A percentile compares a stretch with the other conserved stretches of the same genome.
These are phyloP conservation scores for Podochytrium sp. DNA, from an alignment of 192 early-diverging fungal genomes.

Conservation along the genomic window DNA sequence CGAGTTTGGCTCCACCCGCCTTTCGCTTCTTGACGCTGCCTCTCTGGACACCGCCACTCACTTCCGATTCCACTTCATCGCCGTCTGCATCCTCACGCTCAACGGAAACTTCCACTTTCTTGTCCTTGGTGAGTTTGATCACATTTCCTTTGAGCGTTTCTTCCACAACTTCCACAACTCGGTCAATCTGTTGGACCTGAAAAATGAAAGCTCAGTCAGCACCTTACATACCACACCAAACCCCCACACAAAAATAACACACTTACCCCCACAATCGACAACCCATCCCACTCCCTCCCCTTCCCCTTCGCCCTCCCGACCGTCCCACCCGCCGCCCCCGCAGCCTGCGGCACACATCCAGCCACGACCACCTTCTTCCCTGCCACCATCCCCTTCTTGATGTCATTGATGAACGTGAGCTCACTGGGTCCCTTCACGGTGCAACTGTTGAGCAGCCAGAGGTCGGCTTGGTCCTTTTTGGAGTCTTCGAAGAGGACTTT, in stretches of 20 bases:
- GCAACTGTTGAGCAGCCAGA: slow-evolving; percentile 69
- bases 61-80: background rate
- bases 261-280: slow-evolving; percentile 54
- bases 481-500: slow-evolving; percentile 48
- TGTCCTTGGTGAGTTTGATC: slow-evolving; percentile 48
- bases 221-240: slow-evolving; percentile 1
- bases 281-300: slow-evolving; percentile 46
- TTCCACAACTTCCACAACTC: slow-evolving; percentile 64
- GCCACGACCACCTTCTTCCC: slow-evolving; percentile 62
- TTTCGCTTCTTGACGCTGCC: slow-evolving; percentile 42
- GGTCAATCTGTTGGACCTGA: slow-evolving; percentile 63
- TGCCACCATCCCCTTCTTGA: slow-evolving; percentile 42
- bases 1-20: slow-evolving; percentile 55
- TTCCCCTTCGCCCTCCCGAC: slow-evolving; percentile 25
- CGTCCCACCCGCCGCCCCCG: slow-evolving; percentile 17
- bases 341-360: slow-evolving; percentile 61
- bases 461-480: slow-evolving; percentile 43
- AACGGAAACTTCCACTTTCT: slow-evolving; percentile 28
- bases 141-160: slow-evolving; percentile 61
- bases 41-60: slow-evolving; percentile 21
- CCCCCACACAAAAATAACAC: slow-evolving; percentile 20
- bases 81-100: background rate
- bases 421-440: slow-evolving; percentile 65
- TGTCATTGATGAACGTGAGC: slow-evolving; percentile 59
- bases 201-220: background rate